Evolutionary conservation across 192 early-diverging fungal genomes (phyloP).

Genomic region (Podila epigama): DNA sequence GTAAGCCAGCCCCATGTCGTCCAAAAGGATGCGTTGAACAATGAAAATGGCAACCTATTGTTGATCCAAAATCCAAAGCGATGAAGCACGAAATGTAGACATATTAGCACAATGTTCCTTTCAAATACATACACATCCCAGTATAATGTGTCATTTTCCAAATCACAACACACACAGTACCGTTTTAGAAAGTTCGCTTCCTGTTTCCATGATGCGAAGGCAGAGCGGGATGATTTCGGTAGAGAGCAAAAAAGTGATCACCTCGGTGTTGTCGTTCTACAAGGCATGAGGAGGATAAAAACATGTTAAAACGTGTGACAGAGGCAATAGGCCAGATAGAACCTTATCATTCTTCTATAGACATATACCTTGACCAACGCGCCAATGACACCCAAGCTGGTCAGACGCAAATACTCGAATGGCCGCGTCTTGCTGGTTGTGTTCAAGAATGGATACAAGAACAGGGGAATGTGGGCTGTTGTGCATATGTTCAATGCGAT

Average conservation of each 20-base stretch:
- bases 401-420: slow-evolving; percentile 95
- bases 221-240: slow-evolving; percentile 98
- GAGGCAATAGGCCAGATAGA: background rate
- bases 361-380: slow-evolving; percentile 88
- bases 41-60: slow-evolving; percentile 95
- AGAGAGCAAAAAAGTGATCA: slow-evolving; percentile 92
- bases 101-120: too few relatives aligned
- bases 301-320: background rate
- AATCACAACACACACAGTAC: slow-evolving; percentile 48
- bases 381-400: slow-evolving; percentile 94
- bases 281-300: slow-evolving; percentile 15
- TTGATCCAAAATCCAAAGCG: too few relatives aligned
- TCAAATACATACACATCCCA: too few relatives aligned
- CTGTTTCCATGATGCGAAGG: slow-evolving; percentile 98
- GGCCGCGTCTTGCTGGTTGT: slow-evolving; percentile 94
- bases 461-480: slow-evolving; percentile 94
- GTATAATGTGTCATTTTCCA: background rate
- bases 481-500: too few relatives aligned
- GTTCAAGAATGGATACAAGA: slow-evolving; percentile 98
- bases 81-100: too few relatives aligned
- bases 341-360: too few relatives aligned
- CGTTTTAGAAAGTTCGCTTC: slow-evolving; percentile 95
- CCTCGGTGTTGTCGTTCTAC: slow-evolving; percentile 94
- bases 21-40: slow-evolving; percentile 95
- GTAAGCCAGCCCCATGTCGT: slow-evolving; percentile 90